phyloP scores from a whole-genome alignment of 306 rosid species.

The Hippophae rhamnoides region DNA sequence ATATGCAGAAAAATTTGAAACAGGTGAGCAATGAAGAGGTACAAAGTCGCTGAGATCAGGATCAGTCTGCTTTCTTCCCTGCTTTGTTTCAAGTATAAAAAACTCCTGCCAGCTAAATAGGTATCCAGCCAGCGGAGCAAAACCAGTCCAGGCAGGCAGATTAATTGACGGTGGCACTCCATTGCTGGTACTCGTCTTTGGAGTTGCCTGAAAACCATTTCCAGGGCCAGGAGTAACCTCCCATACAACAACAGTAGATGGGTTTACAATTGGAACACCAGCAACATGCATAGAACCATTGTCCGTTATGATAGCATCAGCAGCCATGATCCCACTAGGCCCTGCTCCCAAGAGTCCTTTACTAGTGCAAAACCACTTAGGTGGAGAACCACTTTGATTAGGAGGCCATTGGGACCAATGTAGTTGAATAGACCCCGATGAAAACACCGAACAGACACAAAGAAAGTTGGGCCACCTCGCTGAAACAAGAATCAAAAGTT shows the following conservation, averaged over 20 bases:
- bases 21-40: conserved; percentile 87
- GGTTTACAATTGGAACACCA: conserved; percentile 95
- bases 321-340: conserved; percentile 99
- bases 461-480: conserved; percentile 98
- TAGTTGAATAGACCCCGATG: conserved; percentile 96
- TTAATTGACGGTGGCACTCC: conserved; percentile 65
- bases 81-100: conserved; percentile 65
- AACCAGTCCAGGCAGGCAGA: conserved; percentile 80
- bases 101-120: conserved; percentile 93
- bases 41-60: conserved; percentile 52
- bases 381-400: conserved; percentile 49
- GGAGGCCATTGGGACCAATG: conserved; percentile 98
- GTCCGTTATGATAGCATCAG: conserved; percentile 95
- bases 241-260: conserved; percentile 98
- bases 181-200: conserved; percentile 56
- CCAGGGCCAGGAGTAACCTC: conserved; percentile 99
- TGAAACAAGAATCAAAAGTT: conserved; percentile 35
- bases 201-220: conserved; percentile 74
- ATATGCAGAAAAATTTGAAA: conserved; percentile 95
- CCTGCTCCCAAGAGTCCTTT: conserved; percentile 96
- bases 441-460: conserved; percentile 89
- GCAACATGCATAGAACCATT: conserved; percentile 98
- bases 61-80: conserved; percentile 65
- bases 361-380: conserved; percentile 95
- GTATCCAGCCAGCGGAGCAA: conserved; percentile 87